These are phyloP conservation scores for Exophiala viscosa DNA, from an alignment of 2,329 filamentous ascomycete species.

Conservation along the genomic window DNA sequence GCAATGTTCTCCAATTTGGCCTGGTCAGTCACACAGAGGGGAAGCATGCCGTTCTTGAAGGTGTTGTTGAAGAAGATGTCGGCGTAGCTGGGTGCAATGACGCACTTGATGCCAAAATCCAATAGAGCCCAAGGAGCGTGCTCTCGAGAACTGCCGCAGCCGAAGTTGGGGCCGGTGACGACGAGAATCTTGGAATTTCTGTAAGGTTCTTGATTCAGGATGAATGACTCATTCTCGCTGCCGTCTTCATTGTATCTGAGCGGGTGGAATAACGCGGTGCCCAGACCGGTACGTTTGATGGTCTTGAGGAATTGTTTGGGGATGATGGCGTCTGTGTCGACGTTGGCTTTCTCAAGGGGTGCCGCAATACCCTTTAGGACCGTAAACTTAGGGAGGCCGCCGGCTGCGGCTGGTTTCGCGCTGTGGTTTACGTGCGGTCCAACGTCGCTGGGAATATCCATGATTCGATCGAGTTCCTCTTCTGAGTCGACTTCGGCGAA, in stretches of 20 bases:
- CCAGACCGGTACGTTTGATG: slow-evolving; percentile 94
- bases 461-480: slow-evolving; percentile 60
- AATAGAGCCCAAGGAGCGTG: slow-evolving; percentile 96
- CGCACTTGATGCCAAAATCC: slow-evolving; percentile 91
- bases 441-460: slow-evolving; percentile 62
- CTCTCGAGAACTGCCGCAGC: slow-evolving; percentile 87
- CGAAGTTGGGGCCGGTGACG: slow-evolving; percentile 89
- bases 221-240: slow-evolving; percentile 71
- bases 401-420: slow-evolving; percentile 47
- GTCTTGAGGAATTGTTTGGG: slow-evolving; percentile 99
- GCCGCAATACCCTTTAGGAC: slow-evolving; percentile 82
- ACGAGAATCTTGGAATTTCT: slow-evolving; percentile 82
- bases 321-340: slow-evolving; percentile 99
- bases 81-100: slow-evolving; percentile 83
- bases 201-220: slow-evolving; percentile 89
- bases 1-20: slow-evolving; percentile 66
- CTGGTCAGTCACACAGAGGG: slow-evolving; percentile 67
- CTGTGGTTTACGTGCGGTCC: slow-evolving; percentile 62
- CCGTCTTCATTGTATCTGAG: slow-evolving; percentile 74
- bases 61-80: slow-evolving; percentile 99
- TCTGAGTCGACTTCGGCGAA: slow-evolving; percentile 55
- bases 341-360: slow-evolving; percentile 80
- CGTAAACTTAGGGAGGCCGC: slow-evolving; percentile 78
- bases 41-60: slow-evolving; percentile 99
- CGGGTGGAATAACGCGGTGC: slow-evolving; percentile 78